Evolutionary conservation across 2,329 filamentous ascomycete genomes (phyloP).

Genomic region (Fusarium stilboides): DNA sequence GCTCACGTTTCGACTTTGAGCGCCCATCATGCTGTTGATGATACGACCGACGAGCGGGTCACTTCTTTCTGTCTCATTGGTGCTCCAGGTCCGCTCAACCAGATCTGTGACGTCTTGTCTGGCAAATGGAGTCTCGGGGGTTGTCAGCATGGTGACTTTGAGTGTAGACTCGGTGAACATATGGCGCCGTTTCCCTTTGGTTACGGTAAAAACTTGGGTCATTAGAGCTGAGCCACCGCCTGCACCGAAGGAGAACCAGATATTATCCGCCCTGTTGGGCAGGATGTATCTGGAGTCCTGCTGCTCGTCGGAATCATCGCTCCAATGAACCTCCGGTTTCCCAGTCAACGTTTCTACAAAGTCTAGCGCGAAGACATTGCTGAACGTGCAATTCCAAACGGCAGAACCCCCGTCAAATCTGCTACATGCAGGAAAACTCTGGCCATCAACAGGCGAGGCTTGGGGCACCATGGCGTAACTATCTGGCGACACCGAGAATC

Average conservation of each 20-base stretch:
- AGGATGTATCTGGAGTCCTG: slow-evolving; percentile 25
- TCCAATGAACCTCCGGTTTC: slow-evolving; percentile 36
- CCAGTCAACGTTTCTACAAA: neutral
- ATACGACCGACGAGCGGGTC: slow-evolving; percentile 12
- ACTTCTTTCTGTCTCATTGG: slow-evolving; percentile 14
- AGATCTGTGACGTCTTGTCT: slow-evolving; percentile 17
- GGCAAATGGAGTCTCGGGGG: neutral
- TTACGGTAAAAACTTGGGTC: slow-evolving; percentile 39
- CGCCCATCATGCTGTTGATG: slow-evolving; percentile 21
- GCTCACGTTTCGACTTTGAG: slow-evolving; percentile 18
- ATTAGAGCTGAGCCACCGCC: slow-evolving; percentile 34
- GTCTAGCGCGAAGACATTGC: slow-evolving; percentile 3
- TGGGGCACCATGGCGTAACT: neutral
- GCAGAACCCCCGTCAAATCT: neutral
- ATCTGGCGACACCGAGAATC: slow-evolving; percentile 34
- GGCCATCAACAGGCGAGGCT: fast-evolving
- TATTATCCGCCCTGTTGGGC: slow-evolving; percentile 34
- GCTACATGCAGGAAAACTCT: neutral
- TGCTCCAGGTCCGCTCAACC: slow-evolving; percentile 20
- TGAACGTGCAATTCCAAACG: slow-evolving; percentile 38
- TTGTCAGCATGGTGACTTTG: slow-evolving; percentile 31
- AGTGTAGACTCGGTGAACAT: slow-evolving; percentile 21
- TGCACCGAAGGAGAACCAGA: slow-evolving; percentile 29
- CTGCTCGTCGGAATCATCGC: neutral
- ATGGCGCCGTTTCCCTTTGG: slow-evolving; percentile 24